Base-by-base conservation (phyloP, 139 green algal genomes). In the Pycnococcus provasolii region DNA sequence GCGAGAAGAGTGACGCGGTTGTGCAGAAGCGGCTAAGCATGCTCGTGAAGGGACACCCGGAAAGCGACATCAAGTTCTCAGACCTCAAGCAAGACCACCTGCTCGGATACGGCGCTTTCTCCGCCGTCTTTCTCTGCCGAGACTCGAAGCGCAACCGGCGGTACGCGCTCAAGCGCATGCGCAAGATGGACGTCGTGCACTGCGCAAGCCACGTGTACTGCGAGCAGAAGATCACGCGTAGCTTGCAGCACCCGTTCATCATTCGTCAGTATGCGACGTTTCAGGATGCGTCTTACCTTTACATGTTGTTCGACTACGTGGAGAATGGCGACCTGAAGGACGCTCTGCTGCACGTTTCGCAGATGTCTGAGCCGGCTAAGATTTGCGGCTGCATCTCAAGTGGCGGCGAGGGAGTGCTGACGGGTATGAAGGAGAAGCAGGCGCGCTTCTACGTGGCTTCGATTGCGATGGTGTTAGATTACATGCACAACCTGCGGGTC, bases 271-370 rank as follows among this genome's bases (percentile, higher is more conserved):
- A 97, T 73, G 86, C 85, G 6, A 89, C 83, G 4, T 96, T 96
- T 78, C 87, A 96, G 75, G 80, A 53, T 58, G 15, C 0, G 40
- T 41, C 37, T 2, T 57, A 62, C 45, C 47, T 78, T 42, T 97
- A 96, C 85, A 91, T 97, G 45, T 70, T 96, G 60, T 94, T 96
- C 72, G 91, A 97, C 76, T 79, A 93, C 39, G 89, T 97, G 85
- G 67, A 81, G 15, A 87, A 88, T 2, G 91, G 91, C 13, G 91
- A 97, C 69, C 78, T 97, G 43, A 97, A 96, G 91, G 91, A 97
- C 70, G 85, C 91, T 67, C 80, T 94, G 60, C 88, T 94, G 15
- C 82, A 84, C 6, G 89, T 94, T 65, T 44, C 65, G 64, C 59
- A 79, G 52, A 64, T 60, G 2, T n/a, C 42, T 15, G 11, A 41